These are phyloP conservation scores for Euphorbia tirucalli DNA, from an alignment of 345 rosid genomes.

Conservation along the genomic window DNA sequence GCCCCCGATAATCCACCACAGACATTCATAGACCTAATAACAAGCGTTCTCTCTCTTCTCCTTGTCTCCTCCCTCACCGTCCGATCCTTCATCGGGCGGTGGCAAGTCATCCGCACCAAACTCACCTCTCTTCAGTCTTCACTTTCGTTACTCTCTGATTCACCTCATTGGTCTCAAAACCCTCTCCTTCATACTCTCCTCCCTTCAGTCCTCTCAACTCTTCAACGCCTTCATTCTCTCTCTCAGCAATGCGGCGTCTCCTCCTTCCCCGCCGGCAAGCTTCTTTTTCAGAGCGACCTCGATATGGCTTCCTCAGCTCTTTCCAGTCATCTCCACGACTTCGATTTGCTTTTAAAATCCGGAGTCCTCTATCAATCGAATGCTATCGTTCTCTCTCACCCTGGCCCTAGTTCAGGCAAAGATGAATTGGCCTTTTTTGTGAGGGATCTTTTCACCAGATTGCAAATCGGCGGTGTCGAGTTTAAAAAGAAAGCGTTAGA, in stretches of 20 bases:
- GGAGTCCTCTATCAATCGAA: slow-evolving; percentile 69
- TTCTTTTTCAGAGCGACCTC: slow-evolving; percentile 83
- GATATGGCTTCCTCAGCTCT: slow-evolving; percentile 69
- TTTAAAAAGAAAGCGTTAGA: slow-evolving; percentile 71
- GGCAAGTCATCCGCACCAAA: slow-evolving; percentile 66
- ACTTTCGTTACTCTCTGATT: slow-evolving; percentile 54
- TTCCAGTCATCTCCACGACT: slow-evolving; percentile 55
- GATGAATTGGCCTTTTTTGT: slow-evolving; percentile 58
- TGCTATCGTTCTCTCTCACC: slow-evolving; percentile 71
- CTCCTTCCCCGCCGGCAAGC: slow-evolving; percentile 69
- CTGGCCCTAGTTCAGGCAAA: slow-evolving; percentile 49
- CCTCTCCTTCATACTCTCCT: slow-evolving; percentile 71
- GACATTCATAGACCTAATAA: slow-evolving; percentile 53
- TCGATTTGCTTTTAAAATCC: slow-evolving; percentile 73
- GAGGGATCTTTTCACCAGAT: slow-evolving; percentile 69
- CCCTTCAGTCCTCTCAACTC: slow-evolving; percentile 65
- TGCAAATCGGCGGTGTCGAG: slow-evolving; percentile 78
- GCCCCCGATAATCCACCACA: slow-evolving; percentile 42
- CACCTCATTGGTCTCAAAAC: slow-evolving; percentile 70
- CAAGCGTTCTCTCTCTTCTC: slow-evolving; percentile 61
- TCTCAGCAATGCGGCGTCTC: slow-evolving; percentile 48
- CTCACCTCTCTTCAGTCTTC: slow-evolving; percentile 53
- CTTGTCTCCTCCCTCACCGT: slow-evolving; percentile 56
- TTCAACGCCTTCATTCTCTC: slow-evolving; percentile 70
- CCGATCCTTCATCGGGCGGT: slow-evolving; percentile 65